Base-by-base conservation (phyloP, 106 monocot species). In the Dendrobium officinale region DNA sequence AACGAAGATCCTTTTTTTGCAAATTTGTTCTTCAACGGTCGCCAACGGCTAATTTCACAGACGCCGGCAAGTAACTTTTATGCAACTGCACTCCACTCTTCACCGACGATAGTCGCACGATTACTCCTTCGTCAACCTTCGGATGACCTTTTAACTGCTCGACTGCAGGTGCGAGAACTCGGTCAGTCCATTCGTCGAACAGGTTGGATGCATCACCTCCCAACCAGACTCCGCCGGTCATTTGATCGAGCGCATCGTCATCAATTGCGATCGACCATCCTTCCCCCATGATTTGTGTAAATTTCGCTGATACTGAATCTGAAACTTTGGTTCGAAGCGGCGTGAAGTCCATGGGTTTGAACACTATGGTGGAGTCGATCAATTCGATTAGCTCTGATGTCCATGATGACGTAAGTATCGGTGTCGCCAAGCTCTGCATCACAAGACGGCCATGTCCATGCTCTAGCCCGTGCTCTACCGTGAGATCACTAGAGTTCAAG, bases 281-380 rank as follows among this genome's bases (percentile, higher is more conserved):
- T 6, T 41, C 48, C 2, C 96, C 88, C 55, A 90, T 75, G 18
- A 94, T 42, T 0, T 79, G 31, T 0, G 51, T 66, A 75, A 91
- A 90, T 55, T 87, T 92, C 0, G 77, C 29, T 0, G 86, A 77
- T 45, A 94, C 77, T 56, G 86, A 83, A 27, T 97, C 90, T 9
- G 83, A 75, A 1, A 94, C 78, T 54, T 75, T 88, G 29, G 58
- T 82, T 7, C 86, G 76, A 0, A 93, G 43, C 15, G 87, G 80
- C 4, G 22, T 77, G 19, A 99, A 93, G 67, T 99, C 98, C 19
- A 99, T 92, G 0, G 94, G 92, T 84, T 86, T 91, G 85, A 98
- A 98, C 22, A 91, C 82, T 37, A 95, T 83, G 19, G 88, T 75
- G 17, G 83, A 85, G 45, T 94, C 94, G 3, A 94, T 92, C 10